Conservation (phyloP, 345 rosid species). For the Gossypium longicalyx region DNA sequence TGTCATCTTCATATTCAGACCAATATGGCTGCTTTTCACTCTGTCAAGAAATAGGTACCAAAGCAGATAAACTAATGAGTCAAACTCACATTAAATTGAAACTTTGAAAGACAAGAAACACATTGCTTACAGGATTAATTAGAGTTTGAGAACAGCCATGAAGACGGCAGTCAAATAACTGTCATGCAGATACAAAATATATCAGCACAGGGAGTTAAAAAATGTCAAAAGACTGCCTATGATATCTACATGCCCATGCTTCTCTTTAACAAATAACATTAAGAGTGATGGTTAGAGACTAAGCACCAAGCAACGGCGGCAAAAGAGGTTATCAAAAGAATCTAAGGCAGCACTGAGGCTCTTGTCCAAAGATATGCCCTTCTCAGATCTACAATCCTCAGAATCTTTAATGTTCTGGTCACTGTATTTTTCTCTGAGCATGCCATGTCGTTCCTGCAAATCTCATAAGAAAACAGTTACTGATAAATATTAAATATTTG, state of each 20-base stretch:
- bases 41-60: conserved; percentile 44
- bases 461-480: conserved; percentile 17
- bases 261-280: not conserved
- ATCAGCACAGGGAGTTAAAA: conserved; percentile 22
- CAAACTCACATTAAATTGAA: conserved; percentile 3
- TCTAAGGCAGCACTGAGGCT: conserved; percentile 87
- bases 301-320: conserved; percentile 95
- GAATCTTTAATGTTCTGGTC: conserved; percentile 38
- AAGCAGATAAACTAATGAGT: conserved; percentile 24
- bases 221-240: conserved; percentile 13
- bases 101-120: not conserved
- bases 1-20: conserved; percentile 77
- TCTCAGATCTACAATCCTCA: conserved; percentile 41
- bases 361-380: conserved; percentile 65
- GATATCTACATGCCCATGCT: not conserved
- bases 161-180: conserved; percentile 97
- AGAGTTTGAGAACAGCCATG: conserved; percentile 96
- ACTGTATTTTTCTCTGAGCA: conserved; percentile 49
- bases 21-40: conserved; percentile 77
- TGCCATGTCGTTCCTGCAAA: conserved; percentile 70
- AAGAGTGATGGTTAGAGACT: conserved; percentile 19
- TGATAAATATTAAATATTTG: conserved; percentile 1
- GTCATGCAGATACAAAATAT: conserved; percentile 29
- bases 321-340: conserved; percentile 97
- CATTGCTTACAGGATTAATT: conserved; percentile 70